Conservation (phyloP, 2,329 filamentous ascomycete genomes). For the Apiospora saccharicola region DNA sequence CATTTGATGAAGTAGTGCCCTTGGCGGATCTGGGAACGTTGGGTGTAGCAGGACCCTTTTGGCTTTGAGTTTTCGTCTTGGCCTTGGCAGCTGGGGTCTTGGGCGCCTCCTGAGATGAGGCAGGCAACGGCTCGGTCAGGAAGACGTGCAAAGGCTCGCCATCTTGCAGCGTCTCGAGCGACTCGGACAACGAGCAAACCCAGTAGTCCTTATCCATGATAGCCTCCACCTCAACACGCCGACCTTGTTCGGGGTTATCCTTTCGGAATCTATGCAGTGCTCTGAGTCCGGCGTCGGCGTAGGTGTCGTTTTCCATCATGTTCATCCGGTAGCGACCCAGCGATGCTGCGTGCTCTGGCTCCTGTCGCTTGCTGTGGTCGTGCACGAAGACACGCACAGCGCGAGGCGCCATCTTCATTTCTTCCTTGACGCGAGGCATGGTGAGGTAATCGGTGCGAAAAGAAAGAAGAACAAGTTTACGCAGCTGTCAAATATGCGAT, state of each 20-base stretch:
- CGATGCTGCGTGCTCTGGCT: background rate
- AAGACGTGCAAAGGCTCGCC: background rate
- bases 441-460: background rate
- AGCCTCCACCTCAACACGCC: background rate
- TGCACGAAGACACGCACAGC: slow-evolving; percentile 3
- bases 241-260: background rate
- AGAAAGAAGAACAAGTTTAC: background rate
- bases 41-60: background rate
- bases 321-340: slow-evolving; percentile 13
- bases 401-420: background rate
- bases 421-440: background rate
- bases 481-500: background rate
- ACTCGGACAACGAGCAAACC: background rate
- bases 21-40: background rate
- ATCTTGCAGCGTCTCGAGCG: slow-evolving; percentile 1
- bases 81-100: background rate
- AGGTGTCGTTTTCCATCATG: slow-evolving; percentile 6
- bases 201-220: background rate
- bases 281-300: background rate
- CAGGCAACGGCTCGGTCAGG: slow-evolving; percentile 7
- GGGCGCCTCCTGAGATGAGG: background rate
- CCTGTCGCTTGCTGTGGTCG: background rate
- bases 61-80: background rate
- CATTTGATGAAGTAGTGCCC: background rate
- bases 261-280: background rate